phyloP scores from a whole-genome alignment of 208 protist species.

The Naegleria lovaniensis region DNA sequence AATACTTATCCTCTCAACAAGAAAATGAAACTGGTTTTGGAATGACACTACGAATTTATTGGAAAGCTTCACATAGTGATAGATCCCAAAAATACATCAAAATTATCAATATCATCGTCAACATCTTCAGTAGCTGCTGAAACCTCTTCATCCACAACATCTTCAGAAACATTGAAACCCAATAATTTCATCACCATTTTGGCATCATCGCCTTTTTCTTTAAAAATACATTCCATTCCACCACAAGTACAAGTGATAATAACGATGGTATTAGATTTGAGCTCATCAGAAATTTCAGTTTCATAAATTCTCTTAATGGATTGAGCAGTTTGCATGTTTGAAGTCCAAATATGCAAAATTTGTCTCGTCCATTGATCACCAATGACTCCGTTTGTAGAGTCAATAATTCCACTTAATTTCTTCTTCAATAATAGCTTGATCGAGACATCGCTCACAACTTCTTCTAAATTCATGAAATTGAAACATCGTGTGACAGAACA shows the following conservation, averaged over 20 bases:
- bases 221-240: neutral
- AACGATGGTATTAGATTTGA: neutral
- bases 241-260: neutral
- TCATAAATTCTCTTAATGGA: neutral
- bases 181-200: neutral
- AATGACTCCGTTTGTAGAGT: conserved; percentile 29
- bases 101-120: too few species aligned
- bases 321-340: conserved; percentile 32
- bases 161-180: neutral
- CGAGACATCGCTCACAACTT: conserved; percentile 30
- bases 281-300: neutral
- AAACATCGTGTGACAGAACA: conserved; percentile 50
- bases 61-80: too few species aligned
- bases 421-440: conserved; percentile 44
- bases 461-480: conserved; percentile 32
- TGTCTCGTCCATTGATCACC: conserved; percentile 47
- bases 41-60: too few species aligned
- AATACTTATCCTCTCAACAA: too few species aligned
- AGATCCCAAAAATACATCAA: too few species aligned
- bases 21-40: too few species aligned
- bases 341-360: conserved; percentile 48
- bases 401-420: conserved; percentile 46
- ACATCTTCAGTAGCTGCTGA: too few species aligned
- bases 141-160: too few species aligned
- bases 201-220: neutral